These are phyloP conservation scores for Diaporthe eres DNA, from an alignment of 2,329 filamentous ascomycete species.

Conservation along the genomic window DNA sequence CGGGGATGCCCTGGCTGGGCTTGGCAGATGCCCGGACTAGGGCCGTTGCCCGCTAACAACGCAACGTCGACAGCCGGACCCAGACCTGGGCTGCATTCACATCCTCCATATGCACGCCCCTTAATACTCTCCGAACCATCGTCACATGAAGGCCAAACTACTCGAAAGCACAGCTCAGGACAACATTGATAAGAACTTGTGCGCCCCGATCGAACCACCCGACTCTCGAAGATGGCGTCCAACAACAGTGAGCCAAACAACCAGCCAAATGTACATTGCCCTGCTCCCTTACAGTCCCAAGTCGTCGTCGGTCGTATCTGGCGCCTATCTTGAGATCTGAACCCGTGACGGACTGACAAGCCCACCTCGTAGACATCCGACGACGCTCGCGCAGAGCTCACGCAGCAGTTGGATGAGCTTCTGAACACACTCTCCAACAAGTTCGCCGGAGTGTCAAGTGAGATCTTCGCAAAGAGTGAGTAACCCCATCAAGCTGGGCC, in stretches of 20 bases:
- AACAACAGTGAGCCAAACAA: slow-evolving; percentile 38
- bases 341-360: background rate
- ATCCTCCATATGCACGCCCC: slow-evolving; percentile 7
- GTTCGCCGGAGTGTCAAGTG: slow-evolving; percentile 86
- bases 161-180: background rate
- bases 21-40: background rate
- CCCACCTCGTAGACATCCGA: slow-evolving; percentile 55
- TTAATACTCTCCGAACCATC: slow-evolving; percentile 4
- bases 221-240: slow-evolving; percentile 36
- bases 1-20: background rate
- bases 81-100: slow-evolving; percentile 19
- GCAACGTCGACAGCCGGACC: slow-evolving; percentile 14
- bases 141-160: slow-evolving; percentile 17
- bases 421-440: slow-evolving; percentile 88
- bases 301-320: background rate
- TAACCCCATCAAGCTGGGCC: slow-evolving; percentile 40
- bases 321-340: background rate
- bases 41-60: slow-evolving; percentile 5
- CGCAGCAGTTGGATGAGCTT: slow-evolving; percentile 86
- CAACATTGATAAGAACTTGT: background rate
- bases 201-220: background rate
- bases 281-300: background rate
- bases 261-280: slow-evolving; percentile 36
- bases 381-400: slow-evolving; percentile 74
- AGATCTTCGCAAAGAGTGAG: slow-evolving; percentile 91